Base-by-base conservation (phyloP, 169 alveolate species). In the Eimeria necatrix region DNA sequence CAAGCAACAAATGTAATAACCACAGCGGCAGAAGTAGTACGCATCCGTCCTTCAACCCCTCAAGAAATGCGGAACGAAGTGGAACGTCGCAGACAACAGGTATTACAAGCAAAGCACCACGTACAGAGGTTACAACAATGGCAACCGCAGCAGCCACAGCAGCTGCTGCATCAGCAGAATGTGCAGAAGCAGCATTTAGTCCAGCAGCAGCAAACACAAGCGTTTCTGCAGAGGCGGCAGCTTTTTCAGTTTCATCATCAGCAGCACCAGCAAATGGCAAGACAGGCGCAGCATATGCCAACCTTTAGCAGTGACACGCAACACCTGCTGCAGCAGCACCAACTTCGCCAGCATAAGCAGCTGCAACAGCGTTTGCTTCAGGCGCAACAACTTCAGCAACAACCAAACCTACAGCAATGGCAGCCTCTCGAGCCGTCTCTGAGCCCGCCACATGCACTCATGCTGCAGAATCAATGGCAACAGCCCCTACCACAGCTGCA, bases 261-360 rank as follows among this genome's bases (percentile, higher is more conserved):
- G 87, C 87, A 78, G 87, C 87, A 78, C 61, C 87, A 78, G 49
- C 46, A 78, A 14, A 60, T 49, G n/a, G 59, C 12, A 18, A 78
- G 24, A n/a, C 87, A 49, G 32, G 87, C 87, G 41, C 87, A 78
- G 68, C 61, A 7, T 18, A n/a, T 78, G 87, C 46, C 87, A 20
- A 49, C 18, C 14, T 49, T 49, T 16, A 46, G 68, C 87, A 56
- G 48, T 9, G 87, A 78, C 32, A 46, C 32, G 73, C 74, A 81
- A 14, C 90, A 52, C 10, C 51, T 81, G 90, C 90, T 41, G 26
- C 90, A 81, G 74, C 90, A 81, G 46, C 90, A 51, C 24, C 70
- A 52, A 4, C 90, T 52, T 70, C 73, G 6, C 73, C 73, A 81
- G 53, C 70, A 81, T 49, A 41, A 51, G 74, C 90, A 51, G 20